Base-by-base conservation (phyloP, 202 grass and related monocot genomes). In the Zizania palustris region DNA sequence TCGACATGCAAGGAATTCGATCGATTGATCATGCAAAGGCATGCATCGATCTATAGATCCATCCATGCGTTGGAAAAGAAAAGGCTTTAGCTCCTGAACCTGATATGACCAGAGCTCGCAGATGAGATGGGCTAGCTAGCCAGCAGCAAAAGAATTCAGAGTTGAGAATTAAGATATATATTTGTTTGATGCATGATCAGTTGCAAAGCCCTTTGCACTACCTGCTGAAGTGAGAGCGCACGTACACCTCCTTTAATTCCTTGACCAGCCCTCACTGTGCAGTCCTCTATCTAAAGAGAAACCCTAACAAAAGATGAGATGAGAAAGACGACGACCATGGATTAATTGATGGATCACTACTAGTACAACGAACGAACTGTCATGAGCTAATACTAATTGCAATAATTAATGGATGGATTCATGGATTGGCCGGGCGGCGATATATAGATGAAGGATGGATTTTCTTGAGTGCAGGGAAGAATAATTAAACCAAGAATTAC, bases 191-290 rank as follows among this genome's bases (percentile, higher is more conserved):
- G 56, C 75, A 79, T 28, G 28, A 28, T 69, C 48, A 21, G 11
- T 14, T 45, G 73, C 85, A 69, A 86, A 79, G 69, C 18, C 81
- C 71, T 40, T 84, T 65, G 72, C 45, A 78, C 42, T 7, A 82
- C 21, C 68, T 34, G 59, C 14, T 15, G 37, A 53, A 53, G 6
- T 28, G 28, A 28, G 28, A 28, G 28, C 28, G 28, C 28, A 28
- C 28, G 28, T 28, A 28, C 28, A 28, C 28, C 28, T 28, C 28
- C 28, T 28, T 28, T 28, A 20, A 55, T 60, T 79, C 78, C 21
- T 69, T 67, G 34, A 15, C n/a, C 72, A 66, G 14, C 34, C 11
- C 46, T 75, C 55, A 1, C 61, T 64, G 28, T 64, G 28, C 28
- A 28, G 5, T 48, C 40, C 70, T 57, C 40, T 75, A 79, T 50